phyloP scores from a whole-genome alignment of 1,284 basidiomycete species.

The Boletus mariae region DNA sequence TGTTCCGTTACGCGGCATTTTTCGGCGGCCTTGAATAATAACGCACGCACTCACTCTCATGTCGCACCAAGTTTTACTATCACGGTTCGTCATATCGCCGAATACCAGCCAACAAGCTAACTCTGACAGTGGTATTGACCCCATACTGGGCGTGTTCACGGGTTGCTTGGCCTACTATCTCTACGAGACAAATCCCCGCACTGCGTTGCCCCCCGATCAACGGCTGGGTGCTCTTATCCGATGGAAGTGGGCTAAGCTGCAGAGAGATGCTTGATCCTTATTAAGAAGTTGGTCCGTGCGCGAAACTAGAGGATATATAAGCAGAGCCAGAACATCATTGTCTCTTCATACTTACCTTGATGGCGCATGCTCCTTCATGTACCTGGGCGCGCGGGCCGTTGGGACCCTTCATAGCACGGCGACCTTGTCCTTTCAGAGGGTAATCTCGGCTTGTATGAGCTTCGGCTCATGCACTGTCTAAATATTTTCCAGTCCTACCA shows the following conservation, averaged over 20 bases:
- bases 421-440: conserved; percentile 41
- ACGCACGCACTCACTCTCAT: conserved; percentile 10
- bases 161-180: conserved; percentile 81
- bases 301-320: conserved; percentile 17
- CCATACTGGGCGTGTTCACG: conserved; percentile 77
- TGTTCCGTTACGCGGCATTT: not conserved
- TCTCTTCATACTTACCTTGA: conserved; percentile 36
- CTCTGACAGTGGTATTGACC: conserved; percentile 56
- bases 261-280: conserved; percentile 13
- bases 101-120: conserved; percentile 3
- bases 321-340: accelerated
- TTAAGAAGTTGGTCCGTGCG: conserved; percentile 26
- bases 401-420: conserved; percentile 50
- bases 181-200: conserved; percentile 81
- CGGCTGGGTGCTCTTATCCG: conserved; percentile 56
- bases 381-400: conserved; percentile 42
- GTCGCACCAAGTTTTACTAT: conserved; percentile 38
- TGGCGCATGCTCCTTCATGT: conserved; percentile 36
- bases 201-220: conserved; percentile 63
- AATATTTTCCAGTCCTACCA: conserved; percentile 68
- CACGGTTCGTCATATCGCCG: conserved; percentile 42
- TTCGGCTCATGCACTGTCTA: conserved; percentile 43
- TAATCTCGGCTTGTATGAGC: conserved; percentile 18
- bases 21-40: not conserved
- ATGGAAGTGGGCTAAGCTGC: conserved; percentile 52